Evolutionary conservation across 331 rosid genomes (phyloP).

Genomic region (Arachis monticola): DNA sequence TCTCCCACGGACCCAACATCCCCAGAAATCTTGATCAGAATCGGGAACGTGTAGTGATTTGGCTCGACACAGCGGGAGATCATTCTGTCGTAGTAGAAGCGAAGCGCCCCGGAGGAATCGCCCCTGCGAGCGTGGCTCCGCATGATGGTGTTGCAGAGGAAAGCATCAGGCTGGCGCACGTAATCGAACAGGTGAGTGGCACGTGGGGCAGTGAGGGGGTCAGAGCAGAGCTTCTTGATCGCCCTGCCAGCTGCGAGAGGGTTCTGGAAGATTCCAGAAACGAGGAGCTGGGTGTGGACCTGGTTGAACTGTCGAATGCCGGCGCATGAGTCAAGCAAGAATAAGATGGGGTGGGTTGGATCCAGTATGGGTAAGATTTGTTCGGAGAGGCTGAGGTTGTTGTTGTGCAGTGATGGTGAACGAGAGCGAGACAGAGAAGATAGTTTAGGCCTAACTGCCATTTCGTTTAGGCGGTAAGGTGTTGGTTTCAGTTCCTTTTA

Average conservation of each 20-base stretch:
- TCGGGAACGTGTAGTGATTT: conserved; percentile 65
- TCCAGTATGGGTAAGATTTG: conserved; percentile 35
- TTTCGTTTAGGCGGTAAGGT: conserved; percentile 34
- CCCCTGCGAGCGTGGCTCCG: conserved; percentile 45
- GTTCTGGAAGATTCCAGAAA: conserved; percentile 56
- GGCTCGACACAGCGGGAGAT: conserved; percentile 45
- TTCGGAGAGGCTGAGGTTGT: conserved; percentile 38
- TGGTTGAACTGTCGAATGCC: conserved; percentile 47
- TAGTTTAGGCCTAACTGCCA: conserved; percentile 41
- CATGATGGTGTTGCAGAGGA: conserved; percentile 57
- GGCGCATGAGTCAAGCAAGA: conserved; percentile 47
- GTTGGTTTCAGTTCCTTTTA: too few species aligned
- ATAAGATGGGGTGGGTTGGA: conserved; percentile 50
- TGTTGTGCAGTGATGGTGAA: background rate
- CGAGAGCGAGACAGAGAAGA: background rate
- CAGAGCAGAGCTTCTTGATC: conserved; percentile 59
- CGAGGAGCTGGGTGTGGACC: conserved; percentile 50
- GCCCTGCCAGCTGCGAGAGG: conserved; percentile 47
- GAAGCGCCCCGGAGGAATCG: conserved; percentile 43
- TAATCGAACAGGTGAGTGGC: conserved; percentile 52
- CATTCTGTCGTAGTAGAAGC: conserved; percentile 56
- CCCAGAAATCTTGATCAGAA: conserved; percentile 51
- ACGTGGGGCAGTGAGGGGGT: conserved; percentile 39
- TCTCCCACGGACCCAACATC: conserved; percentile 42
- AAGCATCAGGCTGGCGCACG: conserved; percentile 58